These are phyloP conservation scores for Elaeis guineensis DNA, from an alignment of 176 grass and related monocot species.

Conservation along the genomic window DNA sequence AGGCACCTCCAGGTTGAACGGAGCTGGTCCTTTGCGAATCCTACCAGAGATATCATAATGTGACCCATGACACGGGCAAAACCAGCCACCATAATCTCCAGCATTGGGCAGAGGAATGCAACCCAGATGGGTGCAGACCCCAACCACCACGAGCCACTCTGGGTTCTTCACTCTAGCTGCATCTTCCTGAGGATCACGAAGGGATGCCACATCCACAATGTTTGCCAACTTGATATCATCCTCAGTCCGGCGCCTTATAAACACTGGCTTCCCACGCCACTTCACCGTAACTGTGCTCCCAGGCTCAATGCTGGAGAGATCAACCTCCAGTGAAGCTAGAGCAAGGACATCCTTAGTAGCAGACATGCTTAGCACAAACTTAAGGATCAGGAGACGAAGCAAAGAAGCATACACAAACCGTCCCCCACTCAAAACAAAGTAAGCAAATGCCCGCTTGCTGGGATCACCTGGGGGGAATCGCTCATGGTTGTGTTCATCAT, in stretches of 20 bases:
- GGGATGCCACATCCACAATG: constrained; percentile 48
- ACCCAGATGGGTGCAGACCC: constrained; percentile 81
- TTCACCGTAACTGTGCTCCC: constrained; percentile 82
- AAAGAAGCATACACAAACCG: constrained; percentile 82
- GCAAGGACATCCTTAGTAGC: constrained; percentile 87
- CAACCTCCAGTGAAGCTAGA: constrained; percentile 68
- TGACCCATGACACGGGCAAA: constrained; percentile 83
- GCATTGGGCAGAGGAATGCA: constrained; percentile 88
- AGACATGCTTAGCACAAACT: constrained; percentile 87
- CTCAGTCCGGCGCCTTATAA: constrained; percentile 81
- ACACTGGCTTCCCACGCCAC: constrained; percentile 91
- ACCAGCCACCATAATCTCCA: constrained; percentile 81
- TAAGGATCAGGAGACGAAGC: constrained; percentile 63
- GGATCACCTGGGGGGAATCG: constrained; percentile 67
- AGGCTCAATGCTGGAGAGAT: constrained; percentile 76
- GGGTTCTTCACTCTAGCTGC: constrained; percentile 73
- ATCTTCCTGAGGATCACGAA: constrained; percentile 66
- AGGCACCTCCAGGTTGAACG: constrained; percentile 78
- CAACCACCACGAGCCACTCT: constrained; percentile 79
- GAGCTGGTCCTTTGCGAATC: constrained; percentile 78
- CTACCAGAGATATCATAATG: constrained; percentile 87
- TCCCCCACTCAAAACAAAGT: constrained; percentile 85
- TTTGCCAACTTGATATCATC: constrained; percentile 84
- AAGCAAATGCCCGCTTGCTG: constrained; percentile 85
- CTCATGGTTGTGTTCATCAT: constrained; percentile 70